Evolutionary conservation across 345 rosid genomes (phyloP), one percentile per base, ranked within the genome.

Genomic region (Eucalyptus tenuipes): DNA sequence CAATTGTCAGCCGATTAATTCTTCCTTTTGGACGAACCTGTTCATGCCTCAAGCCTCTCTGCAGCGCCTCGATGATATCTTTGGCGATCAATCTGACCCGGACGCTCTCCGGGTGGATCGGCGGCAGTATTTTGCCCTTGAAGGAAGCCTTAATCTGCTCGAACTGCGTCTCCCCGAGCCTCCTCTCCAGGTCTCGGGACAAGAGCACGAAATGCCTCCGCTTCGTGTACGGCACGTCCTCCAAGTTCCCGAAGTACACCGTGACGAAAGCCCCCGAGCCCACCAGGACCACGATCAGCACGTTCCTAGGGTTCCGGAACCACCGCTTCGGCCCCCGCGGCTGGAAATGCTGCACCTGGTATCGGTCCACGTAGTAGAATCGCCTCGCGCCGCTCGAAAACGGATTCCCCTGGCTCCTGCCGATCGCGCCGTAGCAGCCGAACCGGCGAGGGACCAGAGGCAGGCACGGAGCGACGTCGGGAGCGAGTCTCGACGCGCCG

Each of bases 171-270:
- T 98, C 99, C 2, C 98, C 99, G 6, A 96, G 52, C 87, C 66
- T 88, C 88, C 90, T 95, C 96, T 98, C 99, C 92, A 93, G 42
- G 79, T 91, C 86, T 92, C 91, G 93, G 1, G 99, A 94, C 89
- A 96, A 89, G 85, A 97, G 96, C 89, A 98, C 96, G 40, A 97
- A 94, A 91, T 97, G 99, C 33, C 86, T 95, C 89, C 99, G 68
- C 90, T 97, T 97, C 12, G 99, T 95, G 88, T 98, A 98, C 45
- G 97, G 99, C 42, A 98, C 92, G 1, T 95, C 97, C 94, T 98
- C 99, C 45, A 93, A 90, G 89, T 95, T 93, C 48, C 99, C 98
- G 37, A 90, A 94, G 88, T 92, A 95, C 4, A 98, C 87, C 40
- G 96, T 95, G 88, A 97, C 85, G 14, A 93, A 48, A 86, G 80